Conservation (phyloP, 768 basidiomycete genomes). For the Trametes cubensis region DNA sequence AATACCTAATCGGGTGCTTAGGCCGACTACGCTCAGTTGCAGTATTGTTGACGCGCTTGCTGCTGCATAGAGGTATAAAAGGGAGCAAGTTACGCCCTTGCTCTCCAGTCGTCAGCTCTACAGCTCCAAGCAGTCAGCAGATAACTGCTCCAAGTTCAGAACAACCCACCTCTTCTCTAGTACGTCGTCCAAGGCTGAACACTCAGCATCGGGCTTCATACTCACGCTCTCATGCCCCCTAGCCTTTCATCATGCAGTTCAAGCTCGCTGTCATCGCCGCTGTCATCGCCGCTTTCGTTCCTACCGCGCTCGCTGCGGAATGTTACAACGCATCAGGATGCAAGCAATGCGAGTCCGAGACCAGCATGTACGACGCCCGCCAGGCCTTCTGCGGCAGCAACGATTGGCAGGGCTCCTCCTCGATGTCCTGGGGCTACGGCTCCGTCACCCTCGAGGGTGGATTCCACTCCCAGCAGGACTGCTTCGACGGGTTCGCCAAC, state of each 20-base stretch:
- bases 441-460: background rate
- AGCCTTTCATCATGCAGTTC: conserved; percentile 1
- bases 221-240: no score
- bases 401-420: background rate
- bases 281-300: background rate
- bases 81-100: no score
- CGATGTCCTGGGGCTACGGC: background rate
- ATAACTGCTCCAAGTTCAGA: no score
- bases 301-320: background rate
- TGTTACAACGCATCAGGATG: background rate
- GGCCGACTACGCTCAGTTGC: no score
- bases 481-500: background rate
- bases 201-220: no score
- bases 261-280: background rate
- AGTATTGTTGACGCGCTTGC: no score
- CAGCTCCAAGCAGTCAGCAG: no score
- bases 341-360: background rate
- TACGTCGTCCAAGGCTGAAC: no score
- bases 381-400: background rate
- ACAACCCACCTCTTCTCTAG: no score
- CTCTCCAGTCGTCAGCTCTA: no score
- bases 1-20: no score
- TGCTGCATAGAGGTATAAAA: no score
- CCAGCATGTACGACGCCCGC: background rate
- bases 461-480: background rate